Evolutionary conservation across 2,329 filamentous ascomycete species (phyloP).

Genomic region (Huntiella decipiens): DNA sequence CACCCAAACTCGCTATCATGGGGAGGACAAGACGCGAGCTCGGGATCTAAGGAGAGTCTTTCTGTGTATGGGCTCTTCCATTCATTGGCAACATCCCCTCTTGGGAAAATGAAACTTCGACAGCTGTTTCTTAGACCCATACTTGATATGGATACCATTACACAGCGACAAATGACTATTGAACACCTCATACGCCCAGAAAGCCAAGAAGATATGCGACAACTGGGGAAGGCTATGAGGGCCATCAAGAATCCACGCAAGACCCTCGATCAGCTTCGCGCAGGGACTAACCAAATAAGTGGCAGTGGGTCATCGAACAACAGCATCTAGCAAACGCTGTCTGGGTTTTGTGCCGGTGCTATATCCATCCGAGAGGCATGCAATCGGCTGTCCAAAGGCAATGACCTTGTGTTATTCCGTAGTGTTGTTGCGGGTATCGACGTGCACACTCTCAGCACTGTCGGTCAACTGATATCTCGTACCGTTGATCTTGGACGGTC

Average conservation of each 20-base stretch:
- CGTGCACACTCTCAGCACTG: neutral
- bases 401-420: neutral
- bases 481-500: constrained; percentile 23
- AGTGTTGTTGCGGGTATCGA: neutral
- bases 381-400: neutral
- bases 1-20: constrained; percentile 58
- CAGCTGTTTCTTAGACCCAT: constrained; percentile 68
- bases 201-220: constrained; percentile 38
- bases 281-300: constrained; percentile 46
- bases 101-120: constrained; percentile 57
- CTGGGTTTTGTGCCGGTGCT: constrained; percentile 8
- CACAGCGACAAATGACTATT: constrained; percentile 52
- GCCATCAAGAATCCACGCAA: constrained; percentile 59
- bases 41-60: constrained; percentile 57
- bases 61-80: constrained; percentile 75
- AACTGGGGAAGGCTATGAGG: constrained; percentile 41
- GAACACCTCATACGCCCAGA: constrained; percentile 45
- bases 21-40: constrained; percentile 17
- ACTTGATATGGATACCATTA: constrained; percentile 46
- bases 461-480: constrained; percentile 4
- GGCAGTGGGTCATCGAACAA: constrained; percentile 34
- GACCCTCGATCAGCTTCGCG: constrained; percentile 50
- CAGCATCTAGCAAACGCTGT: constrained; percentile 41
- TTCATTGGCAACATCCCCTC: constrained; percentile 53
- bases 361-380: constrained; percentile 6